A percentile compares a stretch with the other conserved stretches of the same genome.
phyloP scores from a whole-genome alignment of 2,329 filamentous ascomycete species.

The Talaromyces albobiverticillius region DNA sequence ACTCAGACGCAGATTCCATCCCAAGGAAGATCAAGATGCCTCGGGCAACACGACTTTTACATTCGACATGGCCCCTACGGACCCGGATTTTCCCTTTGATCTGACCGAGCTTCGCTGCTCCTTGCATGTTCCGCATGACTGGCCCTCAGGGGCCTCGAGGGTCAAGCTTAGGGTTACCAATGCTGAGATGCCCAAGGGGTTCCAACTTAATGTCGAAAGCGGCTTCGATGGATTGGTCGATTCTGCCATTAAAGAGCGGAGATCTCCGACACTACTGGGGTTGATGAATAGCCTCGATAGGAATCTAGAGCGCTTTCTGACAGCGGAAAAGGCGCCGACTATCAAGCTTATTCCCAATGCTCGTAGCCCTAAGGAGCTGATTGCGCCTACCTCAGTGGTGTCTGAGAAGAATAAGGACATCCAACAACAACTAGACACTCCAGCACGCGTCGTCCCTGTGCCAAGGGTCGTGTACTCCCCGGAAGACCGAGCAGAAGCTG shows the following conservation, averaged over 20 bases:
- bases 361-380: constrained; percentile 34
- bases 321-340: constrained; percentile 68
- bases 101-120: constrained; percentile 66
- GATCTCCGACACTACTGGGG: constrained; percentile 56
- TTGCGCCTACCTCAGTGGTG: neutral
- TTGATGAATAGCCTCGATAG: constrained; percentile 70
- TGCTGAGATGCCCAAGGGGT: constrained; percentile 67
- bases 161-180: constrained; percentile 65
- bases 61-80: constrained; percentile 69
- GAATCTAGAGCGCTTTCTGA: constrained; percentile 67
- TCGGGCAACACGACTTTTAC: constrained; percentile 49
- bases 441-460: neutral
- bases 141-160: constrained; percentile 51
- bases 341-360: constrained; percentile 66
- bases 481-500: constrained; percentile 62
- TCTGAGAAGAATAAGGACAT: neutral
- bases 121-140: constrained; percentile 62
- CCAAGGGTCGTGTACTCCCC: constrained; percentile 47
- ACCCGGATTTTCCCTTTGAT: constrained; percentile 82
- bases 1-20: constrained; percentile 63
- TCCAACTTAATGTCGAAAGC: constrained; percentile 71
- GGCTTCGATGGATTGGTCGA: constrained; percentile 67
- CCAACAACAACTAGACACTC: neutral
- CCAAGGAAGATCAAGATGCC: constrained; percentile 45
- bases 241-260: constrained; percentile 45